Evolutionary conservation across 176 grass and related monocot genomes (phyloP), one percentile per base, ranked within the genome.

Genomic region (Bolboschoenus planiculmis): DNA sequence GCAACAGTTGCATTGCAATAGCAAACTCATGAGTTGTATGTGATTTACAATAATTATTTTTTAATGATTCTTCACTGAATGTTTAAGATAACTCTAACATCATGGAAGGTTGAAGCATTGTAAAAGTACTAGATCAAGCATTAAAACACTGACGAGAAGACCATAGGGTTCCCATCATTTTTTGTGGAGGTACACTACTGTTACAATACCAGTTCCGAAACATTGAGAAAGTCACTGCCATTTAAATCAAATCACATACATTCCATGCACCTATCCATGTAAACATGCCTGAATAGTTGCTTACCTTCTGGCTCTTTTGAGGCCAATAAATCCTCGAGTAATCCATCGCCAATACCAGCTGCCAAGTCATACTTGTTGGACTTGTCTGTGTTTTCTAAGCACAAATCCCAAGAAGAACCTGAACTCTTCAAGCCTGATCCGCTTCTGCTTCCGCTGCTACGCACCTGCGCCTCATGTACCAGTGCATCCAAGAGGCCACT

Each of bases 401-500:
- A 86, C 18, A 94, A 36, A 84, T 91, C 84, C 60, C 80, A 84
- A 87, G 87, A 91, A 63, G 94, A 92, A 86, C 88, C 90, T 75
- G 88, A 94, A 73, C 86, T 94, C 61, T 85, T 90, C 15, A 88
- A 85, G 55, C 58, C 78, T 81, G n/a, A 57, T 56, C 24, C 81
- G 47, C 84, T 92, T 87, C 55, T 78, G 88, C 80, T 85, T 82
- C 68, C 88, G 67, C 70, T 82, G 57, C 67, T 85, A 78, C 91
- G 83, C 65, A 64, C 81, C 57, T 93, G 88, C 48, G 92, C 85
- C 79, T 95, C 87, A 66, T 91, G 92, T 47, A 95, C 42, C 48
- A 99, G 55, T 76, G 90, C 96, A 85, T 99, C 93, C 84, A 99
- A 88, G 37, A 93, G 87, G 5, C 96, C 96, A 59, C 91, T 91